Base-by-base conservation (phyloP, 345 rosid genomes). In the Eucalyptus sideroxylon region DNA sequence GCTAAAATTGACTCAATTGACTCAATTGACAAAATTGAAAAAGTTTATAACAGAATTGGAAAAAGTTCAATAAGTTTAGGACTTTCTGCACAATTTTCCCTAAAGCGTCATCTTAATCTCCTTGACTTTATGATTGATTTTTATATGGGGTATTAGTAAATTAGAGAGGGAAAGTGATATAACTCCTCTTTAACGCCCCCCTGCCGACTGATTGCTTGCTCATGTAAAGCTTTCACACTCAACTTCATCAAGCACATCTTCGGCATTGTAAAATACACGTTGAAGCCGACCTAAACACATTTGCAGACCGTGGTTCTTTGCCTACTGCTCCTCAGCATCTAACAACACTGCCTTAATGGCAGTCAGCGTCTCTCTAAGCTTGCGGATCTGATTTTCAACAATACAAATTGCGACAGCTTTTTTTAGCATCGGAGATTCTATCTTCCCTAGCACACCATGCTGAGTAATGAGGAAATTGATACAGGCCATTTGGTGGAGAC, bases 41-140 rank as follows among this genome's bases (percentile, higher is more conserved):
- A 9, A 11, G 1, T 45, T 45, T 45, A 10, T 0, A 10, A 45
- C 0, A 0, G 9, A 45, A 45, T 45, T 45, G 4, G 4, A 45
- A 45, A 45, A 3, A 45, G 49, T 45, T 45, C 49, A 45, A 45
- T 45, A 45, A 3, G 12, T 45, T 45, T 45, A 45, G 49, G 12
- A 45, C 11, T 45, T 45, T 45, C 1, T 45, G 1, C 49, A 1
- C 4, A 45, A 45, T 45, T 45, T 45, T 45, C 4, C 11, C 49
- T 1, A 45, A 45, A 45, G 3, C 1, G 4, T 45, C 49, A 45
- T 45, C 49, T 1, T 45, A 45, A 45, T 45, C 49, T 45, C 12
- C 49, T 45, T 45, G 49, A 45, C 49, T 45, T 10, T 45, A 45
- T 10, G 49, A 45, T 45, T 45, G 12, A 45, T 10, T 45, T 45